These are phyloP conservation scores for Erysimum pusillum DNA, from an alignment of 441 rosid genomes.

Conservation along the genomic window DNA sequence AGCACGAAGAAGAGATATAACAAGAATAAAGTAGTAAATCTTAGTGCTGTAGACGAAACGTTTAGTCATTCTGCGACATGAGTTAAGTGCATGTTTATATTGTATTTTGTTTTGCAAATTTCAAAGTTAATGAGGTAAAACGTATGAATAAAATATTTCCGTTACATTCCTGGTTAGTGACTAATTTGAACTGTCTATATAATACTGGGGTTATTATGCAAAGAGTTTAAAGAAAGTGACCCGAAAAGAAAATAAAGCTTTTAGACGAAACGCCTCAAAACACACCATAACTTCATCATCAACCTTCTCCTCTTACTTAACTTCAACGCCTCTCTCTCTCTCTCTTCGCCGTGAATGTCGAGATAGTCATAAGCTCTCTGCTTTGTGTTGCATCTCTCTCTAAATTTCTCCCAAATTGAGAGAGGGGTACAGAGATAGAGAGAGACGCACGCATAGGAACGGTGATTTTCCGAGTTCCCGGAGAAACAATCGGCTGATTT, in stretches of 20 bases:
- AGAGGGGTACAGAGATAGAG: constrained; percentile 20
- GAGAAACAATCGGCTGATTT: constrained; percentile 6
- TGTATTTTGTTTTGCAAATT: not conserved
- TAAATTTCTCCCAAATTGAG: not conserved
- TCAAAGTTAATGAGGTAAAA: constrained; percentile 35
- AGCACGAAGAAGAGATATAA: constrained; percentile 45
- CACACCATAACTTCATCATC: constrained; percentile 21
- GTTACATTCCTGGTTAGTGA: constrained; percentile 3
- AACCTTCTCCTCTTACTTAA: constrained; percentile 38
- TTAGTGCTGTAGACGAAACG: constrained; percentile 60
- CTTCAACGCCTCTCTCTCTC: constrained; percentile 39
- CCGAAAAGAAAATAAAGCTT: not conserved
- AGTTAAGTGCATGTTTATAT: not conserved
- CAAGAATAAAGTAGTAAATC: constrained; percentile 56
- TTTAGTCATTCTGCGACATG: constrained; percentile 48
- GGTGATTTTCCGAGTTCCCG: constrained; percentile 19
- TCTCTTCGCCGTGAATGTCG: constrained; percentile 33
- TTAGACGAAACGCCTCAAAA: constrained; percentile 16
- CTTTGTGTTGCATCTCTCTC: constrained; percentile 21
- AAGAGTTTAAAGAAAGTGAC: not conserved
- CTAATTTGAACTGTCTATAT: not conserved
- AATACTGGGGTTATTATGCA: constrained; percentile 19
- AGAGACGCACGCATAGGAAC: constrained; percentile 23
- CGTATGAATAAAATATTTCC: constrained; percentile 28
- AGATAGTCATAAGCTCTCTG: constrained; percentile 33